Evolutionary conservation across 805 yeast genomes (phyloP), one percentile per base, ranked within the genome.

Genomic region (Lachancea mirantina): DNA sequence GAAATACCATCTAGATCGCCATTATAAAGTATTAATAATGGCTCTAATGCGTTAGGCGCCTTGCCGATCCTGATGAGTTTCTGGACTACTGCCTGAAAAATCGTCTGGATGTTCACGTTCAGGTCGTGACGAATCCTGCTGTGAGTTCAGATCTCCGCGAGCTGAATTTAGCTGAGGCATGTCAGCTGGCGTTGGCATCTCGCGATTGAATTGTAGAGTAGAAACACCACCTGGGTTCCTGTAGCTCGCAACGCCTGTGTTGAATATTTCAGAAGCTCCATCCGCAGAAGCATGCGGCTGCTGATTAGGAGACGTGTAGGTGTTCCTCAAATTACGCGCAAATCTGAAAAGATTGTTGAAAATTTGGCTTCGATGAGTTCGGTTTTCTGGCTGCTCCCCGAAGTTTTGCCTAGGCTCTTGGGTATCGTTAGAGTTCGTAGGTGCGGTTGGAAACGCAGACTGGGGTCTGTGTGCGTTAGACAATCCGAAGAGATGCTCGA

Each of bases 181-280:
- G n/a, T n/a, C 6, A 20, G 34, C 28, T 16, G 39, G 36, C 8
- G 25, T 26, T 15, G 43, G 36, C 23, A 37, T 40, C 15, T 32
- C 35, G 9, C 43, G 38, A n/a, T 26, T 30, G 27, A 39, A 36
- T 20, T 36, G 28, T 9, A 36, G 32, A 8, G 43, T 40, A 4
- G 55, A 38, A 6, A 57, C 59, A 8, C 62, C 62, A 27, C 42
- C 39, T 14, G 35, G 43, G 24, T 43, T 41, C 42, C 62, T 52
- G 26, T 36, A 46, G 40, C 61, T 55, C 6, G 59, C 62, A 7
- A 55, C 62, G 15, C 62, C 62, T 4, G 51, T 38, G 34, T 43
- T 48, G 25, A 56, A 56, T 33, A 52, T 30, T 20, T 32, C 15
- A 7, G 21, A 21, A n/a, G 14, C 14, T 6, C 22, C 26, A 6